phyloP scores from a whole-genome alignment of 2,329 filamentous ascomycete genomes.

The Phoma sp. region DNA sequence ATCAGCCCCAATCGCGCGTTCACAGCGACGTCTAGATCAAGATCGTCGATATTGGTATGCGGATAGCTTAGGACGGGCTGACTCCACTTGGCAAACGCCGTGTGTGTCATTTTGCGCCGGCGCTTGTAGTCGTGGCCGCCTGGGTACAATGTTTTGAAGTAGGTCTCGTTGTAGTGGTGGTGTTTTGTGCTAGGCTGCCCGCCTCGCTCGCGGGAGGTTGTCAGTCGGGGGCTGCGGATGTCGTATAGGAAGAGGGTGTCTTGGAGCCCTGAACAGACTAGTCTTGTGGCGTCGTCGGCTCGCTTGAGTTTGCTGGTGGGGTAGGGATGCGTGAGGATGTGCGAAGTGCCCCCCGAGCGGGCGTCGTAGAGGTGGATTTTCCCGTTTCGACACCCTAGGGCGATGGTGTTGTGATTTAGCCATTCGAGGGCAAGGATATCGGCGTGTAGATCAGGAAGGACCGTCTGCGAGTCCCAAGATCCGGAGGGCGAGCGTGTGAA shows the following conservation, averaged over 20 bases:
- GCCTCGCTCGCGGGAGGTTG: not conserved
- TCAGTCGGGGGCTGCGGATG: conserved; percentile 29
- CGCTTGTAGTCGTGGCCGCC: conserved; percentile 17
- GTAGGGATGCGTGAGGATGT: conserved; percentile 35
- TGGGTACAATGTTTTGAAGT: conserved; percentile 20
- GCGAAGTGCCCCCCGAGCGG: conserved; percentile 31
- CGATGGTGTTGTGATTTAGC: conserved; percentile 39
- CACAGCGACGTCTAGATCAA: conserved; percentile 39
- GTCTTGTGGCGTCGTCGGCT: conserved; percentile 33
- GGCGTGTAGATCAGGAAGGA: conserved; percentile 15
- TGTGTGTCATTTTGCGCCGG: conserved; percentile 19
- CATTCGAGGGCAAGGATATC: conserved; percentile 46
- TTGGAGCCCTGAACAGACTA: conserved; percentile 38
- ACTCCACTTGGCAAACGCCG: conserved; percentile 21
- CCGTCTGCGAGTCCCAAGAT: conserved; percentile 26
- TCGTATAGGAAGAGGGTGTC: conserved; percentile 42
- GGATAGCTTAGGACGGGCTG: conserved; percentile 38
- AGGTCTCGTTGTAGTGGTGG: conserved; percentile 25
- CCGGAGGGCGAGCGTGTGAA: conserved; percentile 29
- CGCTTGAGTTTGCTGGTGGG: conserved; percentile 32
- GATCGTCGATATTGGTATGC: conserved; percentile 35
- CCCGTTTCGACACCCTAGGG: conserved; percentile 42
- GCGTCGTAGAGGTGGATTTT: conserved; percentile 44
- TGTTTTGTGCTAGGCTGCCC: not conserved
- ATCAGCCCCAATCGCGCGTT: conserved; percentile 39